Base-by-base conservation (phyloP, 1,139 yeast species). In the Candida smagusa region DNA sequence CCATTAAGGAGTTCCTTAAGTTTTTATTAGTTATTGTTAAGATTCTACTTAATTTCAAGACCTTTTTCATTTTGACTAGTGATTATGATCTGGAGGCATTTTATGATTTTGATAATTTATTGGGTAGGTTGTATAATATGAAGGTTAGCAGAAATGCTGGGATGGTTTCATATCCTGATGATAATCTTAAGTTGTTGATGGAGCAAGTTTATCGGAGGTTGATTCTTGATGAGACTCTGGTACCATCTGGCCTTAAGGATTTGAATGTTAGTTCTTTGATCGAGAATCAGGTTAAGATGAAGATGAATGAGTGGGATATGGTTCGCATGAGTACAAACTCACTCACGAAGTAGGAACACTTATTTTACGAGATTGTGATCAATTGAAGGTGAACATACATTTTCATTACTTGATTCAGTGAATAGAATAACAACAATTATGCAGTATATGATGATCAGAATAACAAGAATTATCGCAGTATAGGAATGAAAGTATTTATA, bases 291-390 rank as follows among this genome's bases (percentile, higher is more conserved):
- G 54, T 65, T 2, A 61, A 55, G 40, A 48, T 54, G 8, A 63
- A 59, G 37, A 44, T 62, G 24, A 69, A 64, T 19, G 74, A 68
- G 28, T 70, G 76, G 76, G 74, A 68, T 44, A 54, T 68, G 22
- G 67, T 70, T 3, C 67, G 74, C 40, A 60, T 61, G 32, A 57
- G 27, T 6, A 24, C n/a, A 24, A 9, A 11, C 27, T 24, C n/a
- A 24, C 12, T 16, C 19, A 16, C 19, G 5, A 16, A 16, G 19
- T 16, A 16, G 5, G 19, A n/a, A n/a, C n/a, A n/a, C n/a, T 16
- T 16, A 5, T 4, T 16, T 16, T 16, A 5, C 19, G 19, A 16
- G 19, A 5, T 16, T 16, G 5, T 16, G 19, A 16, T 16, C 19
- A 16, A 16, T 16, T 16, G 19, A 16, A 16, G 19, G n/a, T n/a